Evolutionary conservation across 257 asterid species (phyloP).

Genomic region (Solanum virginianum): DNA sequence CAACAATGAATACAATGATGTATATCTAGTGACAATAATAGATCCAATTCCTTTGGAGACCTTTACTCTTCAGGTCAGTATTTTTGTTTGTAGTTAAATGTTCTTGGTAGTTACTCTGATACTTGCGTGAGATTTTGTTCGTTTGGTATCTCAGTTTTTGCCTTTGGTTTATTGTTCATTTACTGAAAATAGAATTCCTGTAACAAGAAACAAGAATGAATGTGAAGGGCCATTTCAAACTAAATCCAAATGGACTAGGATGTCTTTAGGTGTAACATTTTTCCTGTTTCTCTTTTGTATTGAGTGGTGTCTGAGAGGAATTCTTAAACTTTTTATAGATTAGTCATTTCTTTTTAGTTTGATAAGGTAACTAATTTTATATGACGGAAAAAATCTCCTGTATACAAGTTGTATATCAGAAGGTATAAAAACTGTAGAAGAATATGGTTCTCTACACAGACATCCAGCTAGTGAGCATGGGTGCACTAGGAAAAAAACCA

Average conservation of each 20-base stretch:
- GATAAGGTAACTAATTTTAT: not conserved
- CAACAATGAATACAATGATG: slow-evolving; percentile 85
- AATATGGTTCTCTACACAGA: not conserved
- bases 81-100: not conserved
- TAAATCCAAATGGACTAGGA: not conserved
- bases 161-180: not conserved
- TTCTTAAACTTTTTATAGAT: not conserved
- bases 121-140: not conserved
- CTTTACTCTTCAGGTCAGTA: slow-evolving; percentile 82
- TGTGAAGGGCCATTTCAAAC: not conserved
- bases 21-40: slow-evolving; percentile 78
- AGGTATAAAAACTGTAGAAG: not conserved
- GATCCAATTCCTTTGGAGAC: slow-evolving; percentile 95
- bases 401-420: not conserved
- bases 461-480: not conserved
- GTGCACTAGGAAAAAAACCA: not conserved
- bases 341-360: not conserved
- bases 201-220: not conserved
- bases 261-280: not conserved
- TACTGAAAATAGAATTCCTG: not conserved
- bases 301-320: not conserved
- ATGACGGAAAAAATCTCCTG: not conserved
- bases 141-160: not conserved
- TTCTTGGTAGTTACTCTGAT: not conserved
- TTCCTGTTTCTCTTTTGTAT: not conserved